Percentiles rank a stretch among this genome's conserved stretches.
These are phyloP conservation scores for Populus hybrid DNA, from an alignment of 441 rosid species.

Conservation along the genomic window DNA sequence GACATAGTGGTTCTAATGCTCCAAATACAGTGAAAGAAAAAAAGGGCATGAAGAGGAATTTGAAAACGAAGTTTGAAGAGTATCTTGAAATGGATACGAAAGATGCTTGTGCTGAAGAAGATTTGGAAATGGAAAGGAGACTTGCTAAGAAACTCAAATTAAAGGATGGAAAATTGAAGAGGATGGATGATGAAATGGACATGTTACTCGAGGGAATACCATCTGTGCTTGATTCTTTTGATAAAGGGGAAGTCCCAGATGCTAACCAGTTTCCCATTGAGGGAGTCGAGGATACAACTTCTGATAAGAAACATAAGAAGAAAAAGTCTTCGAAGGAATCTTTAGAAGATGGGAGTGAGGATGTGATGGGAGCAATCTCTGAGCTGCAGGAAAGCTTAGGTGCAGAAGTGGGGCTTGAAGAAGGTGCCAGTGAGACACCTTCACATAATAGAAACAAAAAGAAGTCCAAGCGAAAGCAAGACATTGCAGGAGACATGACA, in stretches of 20 bases:
- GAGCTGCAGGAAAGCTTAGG: slow-evolving; percentile 28
- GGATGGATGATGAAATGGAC: slow-evolving; percentile 62
- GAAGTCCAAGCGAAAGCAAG: slow-evolving; percentile 30
- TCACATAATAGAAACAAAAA: slow-evolving; percentile 35
- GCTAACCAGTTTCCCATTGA: slow-evolving; percentile 19
- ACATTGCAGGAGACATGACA: slow-evolving; percentile 19
- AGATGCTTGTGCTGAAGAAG: slow-evolving; percentile 35
- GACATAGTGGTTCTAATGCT: slow-evolving; percentile 13
- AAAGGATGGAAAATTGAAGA: slow-evolving; percentile 64
- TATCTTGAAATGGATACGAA: slow-evolving; percentile 54
- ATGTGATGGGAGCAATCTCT: slow-evolving; percentile 22
- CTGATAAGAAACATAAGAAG: slow-evolving; percentile 36
- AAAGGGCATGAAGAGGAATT: slow-evolving; percentile 32
- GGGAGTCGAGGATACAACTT: slow-evolving; percentile 13
- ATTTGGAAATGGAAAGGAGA: slow-evolving; percentile 65
- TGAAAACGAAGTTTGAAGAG: slow-evolving; percentile 74
- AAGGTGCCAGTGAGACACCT: slow-evolving; percentile 22
- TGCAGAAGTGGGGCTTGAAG: slow-evolving; percentile 26
- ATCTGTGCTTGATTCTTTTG: slow-evolving; percentile 35
- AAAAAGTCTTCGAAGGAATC: slow-evolving; percentile 22
- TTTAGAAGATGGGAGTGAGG: slow-evolving; percentile 24
- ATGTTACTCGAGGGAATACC: slow-evolving; percentile 46
- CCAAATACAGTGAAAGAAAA: slow-evolving; percentile 26
- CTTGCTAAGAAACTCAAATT: slow-evolving; percentile 85
- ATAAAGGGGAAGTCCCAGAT: slow-evolving; percentile 19